Evolutionary conservation across 2,329 filamentous ascomycete genomes (phyloP).

Genomic region (Diaporthe destruens): DNA sequence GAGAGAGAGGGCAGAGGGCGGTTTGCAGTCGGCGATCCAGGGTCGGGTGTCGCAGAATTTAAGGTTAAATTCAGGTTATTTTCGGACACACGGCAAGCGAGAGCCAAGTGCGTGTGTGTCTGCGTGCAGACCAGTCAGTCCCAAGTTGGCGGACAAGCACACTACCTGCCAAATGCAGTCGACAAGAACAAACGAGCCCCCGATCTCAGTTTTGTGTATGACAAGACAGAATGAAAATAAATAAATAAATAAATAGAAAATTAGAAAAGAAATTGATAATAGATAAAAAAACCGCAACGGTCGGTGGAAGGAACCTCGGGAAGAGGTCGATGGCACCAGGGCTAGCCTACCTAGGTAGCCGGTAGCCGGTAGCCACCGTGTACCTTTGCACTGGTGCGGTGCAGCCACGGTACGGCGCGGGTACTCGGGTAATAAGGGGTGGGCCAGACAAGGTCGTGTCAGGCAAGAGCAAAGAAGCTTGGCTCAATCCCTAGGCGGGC

Average conservation of each 20-base stretch:
- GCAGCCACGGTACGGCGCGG: not conserved
- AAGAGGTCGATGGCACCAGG: not conserved
- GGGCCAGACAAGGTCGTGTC: constrained; percentile 22
- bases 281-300: not conserved
- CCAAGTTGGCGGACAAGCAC: too few relatives aligned
- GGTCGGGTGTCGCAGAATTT: constrained; percentile 36
- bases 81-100: constrained; percentile 33
- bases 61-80: constrained; percentile 37
- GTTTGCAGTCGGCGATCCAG: constrained; percentile 26
- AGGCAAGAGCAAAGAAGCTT: constrained; percentile 27
- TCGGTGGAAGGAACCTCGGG: constrained; percentile 15
- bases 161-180: not conserved
- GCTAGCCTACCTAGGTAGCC: not conserved
- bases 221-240: not conserved
- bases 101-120: not conserved
- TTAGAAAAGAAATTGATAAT: too few relatives aligned
- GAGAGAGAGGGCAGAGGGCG: constrained; percentile 6
- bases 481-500: constrained; percentile 29
- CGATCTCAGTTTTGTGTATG: not conserved
- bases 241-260: too few relatives aligned
- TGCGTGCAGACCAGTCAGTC: constrained; percentile 6
- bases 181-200: not conserved
- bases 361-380: too few relatives aligned
- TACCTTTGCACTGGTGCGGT: not conserved
- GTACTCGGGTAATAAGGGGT: not conserved